Base-by-base conservation (phyloP, 2,329 filamentous ascomycete species). In the Trichoderma semiorbis region DNA sequence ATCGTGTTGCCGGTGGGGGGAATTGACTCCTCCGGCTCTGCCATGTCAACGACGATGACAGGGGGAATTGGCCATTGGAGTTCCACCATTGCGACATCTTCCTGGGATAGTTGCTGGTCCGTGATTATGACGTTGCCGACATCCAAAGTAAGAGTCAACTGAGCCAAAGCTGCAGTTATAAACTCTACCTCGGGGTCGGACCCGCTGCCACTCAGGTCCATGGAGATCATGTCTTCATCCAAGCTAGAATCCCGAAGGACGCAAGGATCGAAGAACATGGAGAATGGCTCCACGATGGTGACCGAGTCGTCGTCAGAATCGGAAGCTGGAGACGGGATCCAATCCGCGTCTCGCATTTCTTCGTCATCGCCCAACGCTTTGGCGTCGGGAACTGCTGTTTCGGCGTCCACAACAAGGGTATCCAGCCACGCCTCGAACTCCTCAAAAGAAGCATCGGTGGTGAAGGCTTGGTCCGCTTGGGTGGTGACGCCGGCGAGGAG, bases 91-190 rank as follows among this genome's bases (percentile, higher is more conserved):
- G 8, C 28, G 66, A 62, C 66, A 62, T 69, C 57, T 62, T 69
- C 66, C 66, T 53, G 26, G 39, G 36, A 32, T 28, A 12, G 66
- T 32, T 69, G 66, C 66, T 62, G 57, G 28, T 69, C 66, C 39
- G 26, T n/a, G 57, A 61, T 53, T 57, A 69, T 69, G 57, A 34
- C 58, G 66, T 39, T 47, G 55, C 34, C 61, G 61, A 64, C 39
- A 34, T 71, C 61, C 32, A 32, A 47, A 18, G 50, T 50, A 39
- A 66, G 36, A 66, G 50, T 26, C 36, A 66, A 66, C 69, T 65
- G 69, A 53, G 69, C 69, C 16, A 71, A 26, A 71, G 69, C 69
- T 66, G 61, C 69, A 65, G 69, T 66, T 10, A 71, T 30, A 18
- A 57, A 58, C 69, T 71, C 69, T 66, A 66, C 69, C 26, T 66